Base-by-base conservation (phyloP, 73 alveolate genomes). In the Paramecium sonneborni region DNA sequence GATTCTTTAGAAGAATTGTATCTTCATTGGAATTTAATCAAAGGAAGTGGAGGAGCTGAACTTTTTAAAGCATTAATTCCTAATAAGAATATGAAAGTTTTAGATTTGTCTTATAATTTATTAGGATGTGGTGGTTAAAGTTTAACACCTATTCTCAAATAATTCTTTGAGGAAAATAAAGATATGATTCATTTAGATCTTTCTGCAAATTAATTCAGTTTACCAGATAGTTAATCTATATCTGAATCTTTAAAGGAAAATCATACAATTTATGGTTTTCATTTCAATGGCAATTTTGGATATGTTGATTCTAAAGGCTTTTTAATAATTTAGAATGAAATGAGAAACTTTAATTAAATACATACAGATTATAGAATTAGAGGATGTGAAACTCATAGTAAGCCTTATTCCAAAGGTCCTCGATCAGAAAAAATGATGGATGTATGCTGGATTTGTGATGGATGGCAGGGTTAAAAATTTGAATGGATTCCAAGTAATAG, bases 371-470 rank as follows among this genome's bases (percentile, higher is more conserved):
- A 88, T 20, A 37, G 82, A 52, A 82, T 62, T 46, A 57, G 12
- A 58, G 82, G 70, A 62, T 37, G 20, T 37, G 76, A 38, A 23
- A 57, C 21, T 12, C 69, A 67, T 30, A 43, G 76, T 43, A 88
- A 88, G 6, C 88, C 86, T 41, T 69, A 88, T 69, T 20, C 62
- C 18, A 69, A 67, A 37, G 69, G 84, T 21, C 87, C 69, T 28
- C 39, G 93, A 68, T 57, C 69, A 6, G 57, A 69, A 21, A 82
- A 70, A 44, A 5, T 88, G 15, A 30, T 39, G 46, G 93, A 88
- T 68, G 34, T 43, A 7, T 88, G 93, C 39, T 88, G 93, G 93
- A 88, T 88, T 23, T 88, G 94, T n/a, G 91, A 88, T 88, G 94
- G 94, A 5, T 88, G 94, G 94, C n/a, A 70, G 57, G 85, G 37